A percentile compares a stretch with the other conserved stretches of the same genome.
Evolutionary conservation across 2,329 filamentous ascomycete genomes (phyloP).

Genomic region (Arachnomyces sp.): DNA sequence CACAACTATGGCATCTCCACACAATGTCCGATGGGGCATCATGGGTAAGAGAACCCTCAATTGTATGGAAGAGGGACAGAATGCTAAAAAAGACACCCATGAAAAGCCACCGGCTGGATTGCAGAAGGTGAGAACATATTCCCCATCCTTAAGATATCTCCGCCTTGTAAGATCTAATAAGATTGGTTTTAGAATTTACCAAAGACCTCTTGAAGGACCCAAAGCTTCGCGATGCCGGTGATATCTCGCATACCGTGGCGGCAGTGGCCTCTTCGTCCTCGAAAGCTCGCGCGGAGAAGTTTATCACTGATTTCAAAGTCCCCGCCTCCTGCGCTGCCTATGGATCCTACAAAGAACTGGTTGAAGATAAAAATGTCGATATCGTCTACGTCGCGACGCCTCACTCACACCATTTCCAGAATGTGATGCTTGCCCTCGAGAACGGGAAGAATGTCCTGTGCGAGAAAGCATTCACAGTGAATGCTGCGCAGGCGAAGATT

Average conservation of each 20-base stretch:
- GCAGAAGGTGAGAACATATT: conserved; percentile 26
- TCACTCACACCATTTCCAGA: conserved; percentile 89
- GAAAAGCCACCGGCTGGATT: conserved; percentile 38
- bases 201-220: conserved; percentile 74
- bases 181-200: conserved; percentile 48
- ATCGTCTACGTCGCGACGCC: conserved; percentile 86
- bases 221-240: conserved; percentile 57
- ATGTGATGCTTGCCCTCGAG: conserved; percentile 73
- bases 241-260: conserved; percentile 68
- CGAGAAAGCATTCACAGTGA: conserved; percentile 86
- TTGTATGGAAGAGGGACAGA: not conserved
- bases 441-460: conserved; percentile 84
- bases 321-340: conserved; percentile 63
- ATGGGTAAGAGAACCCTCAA: conserved; percentile 26
- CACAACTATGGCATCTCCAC: conserved; percentile 21
- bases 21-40: conserved; percentile 38
- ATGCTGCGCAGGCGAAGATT: conserved; percentile 65
- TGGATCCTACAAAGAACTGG: conserved; percentile 74
- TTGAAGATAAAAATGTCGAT: conserved; percentile 69
- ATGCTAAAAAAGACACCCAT: conserved; percentile 3
- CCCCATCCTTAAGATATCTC: not conserved
- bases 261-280: conserved; percentile 76
- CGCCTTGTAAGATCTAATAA: not conserved
- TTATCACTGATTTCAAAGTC: conserved; percentile 64
- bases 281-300: conserved; percentile 59